Evolutionary conservation across 1,284 basidiomycete species (phyloP), one percentile per base, ranked within the genome.

Genomic region (Mycena citricolor): DNA sequence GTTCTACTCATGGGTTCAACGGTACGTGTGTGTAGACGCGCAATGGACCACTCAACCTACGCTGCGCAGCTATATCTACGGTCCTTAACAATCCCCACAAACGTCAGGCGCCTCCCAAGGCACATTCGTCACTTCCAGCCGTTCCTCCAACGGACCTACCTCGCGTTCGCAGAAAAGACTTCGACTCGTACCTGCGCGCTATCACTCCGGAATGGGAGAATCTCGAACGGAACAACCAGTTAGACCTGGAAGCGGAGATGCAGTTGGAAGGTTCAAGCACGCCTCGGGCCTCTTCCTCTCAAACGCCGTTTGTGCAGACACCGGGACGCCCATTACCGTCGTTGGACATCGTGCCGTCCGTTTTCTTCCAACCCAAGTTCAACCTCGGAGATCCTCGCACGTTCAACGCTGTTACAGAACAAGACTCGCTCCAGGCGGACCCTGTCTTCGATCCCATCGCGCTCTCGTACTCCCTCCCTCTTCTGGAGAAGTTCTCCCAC

Each of bases 401-500:
- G 0, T 99, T 97, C 66, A 76, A 83, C 44, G 69, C 79, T 5
- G 87, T 98, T 36, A 90, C 90, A 10, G 86, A 90, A 55, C 74
- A 73, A 59, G 59, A 63, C 32, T 60, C 62, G 5, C 62, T 69
- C 10, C 65, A 64, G 39, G 40, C 48, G n/a, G 51, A 52, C 25
- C 51, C 51, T 11, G 47, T 66, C 41, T 61, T 71, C 29, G 78
- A 86, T 55, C 79, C 79, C 0, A 69, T 76, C 1, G 69, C 80
- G 8, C 71, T 85, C 52, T 74, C 83, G 19, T 70, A 87, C 67
- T 73, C 84, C 4, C 71, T 84, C 3, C 85, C 83, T 0, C 72
- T 95, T 1, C 85, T 97, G n/a, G 94, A 97, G 61, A 87, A 85
- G 59, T 80, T 98, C 44, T 94, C 92, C 11, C 86, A 93, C 50